Evolutionary conservation across 2,329 filamentous ascomycete species (phyloP), one percentile per base, ranked within the genome.

Genomic region (Curvularia eragrostidis): DNA sequence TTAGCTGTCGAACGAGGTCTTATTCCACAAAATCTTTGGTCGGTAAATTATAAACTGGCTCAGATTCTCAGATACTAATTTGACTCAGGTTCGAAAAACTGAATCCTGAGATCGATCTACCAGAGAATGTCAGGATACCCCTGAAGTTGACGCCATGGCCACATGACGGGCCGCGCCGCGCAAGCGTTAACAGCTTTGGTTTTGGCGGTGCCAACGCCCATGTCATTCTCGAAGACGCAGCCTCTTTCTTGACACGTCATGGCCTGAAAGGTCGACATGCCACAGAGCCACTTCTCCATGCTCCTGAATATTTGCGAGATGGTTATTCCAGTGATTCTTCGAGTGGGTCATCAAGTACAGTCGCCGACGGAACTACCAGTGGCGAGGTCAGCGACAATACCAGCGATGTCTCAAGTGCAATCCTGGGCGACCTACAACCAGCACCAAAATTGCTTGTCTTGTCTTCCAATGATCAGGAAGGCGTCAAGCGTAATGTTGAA

Each of bases 111-210:
- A 52, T 56, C 13, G 9, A 36, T 23, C 12, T 53, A 5, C 48
- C 54, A 9, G 28, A 52, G 2, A 56, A 53, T 15, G 49, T 53
- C 54, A 52, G 48, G n/a, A 52, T 56, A 52, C 26, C 54, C 21
- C 36, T 36, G 10, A 53, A 56, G 12, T 9, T 43, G 15, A 56
- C 49, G 5, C 66, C 67, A 21, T 63, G 61, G 70, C 70, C 72
- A 19, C 42, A 43, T 1, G 56, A 49, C 18, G 67, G 68, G 2
- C 67, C 70, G 41, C 61, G 61, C 36, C 75, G 78, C 30, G 80
- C 79, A 2, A 79, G 79, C 36, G 74, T 84, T 0, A 83, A 81
- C 54, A 77, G 78, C 15, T 84, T 83, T 58, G 81, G 79, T 0
- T 78, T 77, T 47, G 77, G 79, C 5, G 80, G 79, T 4, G 75